Evolutionary conservation across 176 grass and related monocot genomes (phyloP).

Genomic region (Stipa capillata): DNA sequence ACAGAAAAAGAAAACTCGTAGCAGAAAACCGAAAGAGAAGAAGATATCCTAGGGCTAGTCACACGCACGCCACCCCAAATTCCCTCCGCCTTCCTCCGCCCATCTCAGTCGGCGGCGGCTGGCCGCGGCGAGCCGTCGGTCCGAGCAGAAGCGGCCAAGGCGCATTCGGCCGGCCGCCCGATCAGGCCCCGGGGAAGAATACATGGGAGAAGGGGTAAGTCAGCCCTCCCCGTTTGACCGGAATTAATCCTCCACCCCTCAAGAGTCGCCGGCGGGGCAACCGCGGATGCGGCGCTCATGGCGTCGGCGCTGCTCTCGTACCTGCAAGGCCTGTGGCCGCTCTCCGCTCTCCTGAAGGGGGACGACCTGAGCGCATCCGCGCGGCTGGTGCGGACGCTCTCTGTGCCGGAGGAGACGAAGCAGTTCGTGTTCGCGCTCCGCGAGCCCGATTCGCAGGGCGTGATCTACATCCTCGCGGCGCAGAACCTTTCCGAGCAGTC

Average conservation of each 20-base stretch:
- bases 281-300: slow-evolving; percentile 48
- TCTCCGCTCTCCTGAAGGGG: slow-evolving; percentile 51
- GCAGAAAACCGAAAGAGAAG: neutral
- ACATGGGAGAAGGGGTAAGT: neutral
- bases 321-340: slow-evolving; percentile 57
- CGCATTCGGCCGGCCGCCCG: neutral
- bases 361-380: slow-evolving; percentile 68
- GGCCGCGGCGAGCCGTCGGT: neutral
- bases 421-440: slow-evolving; percentile 82
- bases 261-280: neutral
- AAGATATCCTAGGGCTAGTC: slow-evolving; percentile 33
- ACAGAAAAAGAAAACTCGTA: neutral
- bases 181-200: neutral
- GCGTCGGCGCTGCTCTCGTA: slow-evolving; percentile 49
- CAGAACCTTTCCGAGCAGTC: slow-evolving; percentile 81
- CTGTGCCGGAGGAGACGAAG: slow-evolving; percentile 77
- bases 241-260: neutral
- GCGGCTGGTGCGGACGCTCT: slow-evolving; percentile 44
- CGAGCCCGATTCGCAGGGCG: slow-evolving; percentile 43
- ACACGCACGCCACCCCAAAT: slow-evolving; percentile 24
- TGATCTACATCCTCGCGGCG: slow-evolving; percentile 83
- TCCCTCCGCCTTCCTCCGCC: neutral
- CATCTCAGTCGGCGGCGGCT: slow-evolving; percentile 2
- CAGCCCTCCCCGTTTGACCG: slow-evolving; percentile 7
- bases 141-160: neutral